A percentile compares a stretch with the other conserved stretches of the same genome.
Evolutionary conservation across 148 eudicot genomes (phyloP).

Genomic region (Persicaria tinctoria): DNA sequence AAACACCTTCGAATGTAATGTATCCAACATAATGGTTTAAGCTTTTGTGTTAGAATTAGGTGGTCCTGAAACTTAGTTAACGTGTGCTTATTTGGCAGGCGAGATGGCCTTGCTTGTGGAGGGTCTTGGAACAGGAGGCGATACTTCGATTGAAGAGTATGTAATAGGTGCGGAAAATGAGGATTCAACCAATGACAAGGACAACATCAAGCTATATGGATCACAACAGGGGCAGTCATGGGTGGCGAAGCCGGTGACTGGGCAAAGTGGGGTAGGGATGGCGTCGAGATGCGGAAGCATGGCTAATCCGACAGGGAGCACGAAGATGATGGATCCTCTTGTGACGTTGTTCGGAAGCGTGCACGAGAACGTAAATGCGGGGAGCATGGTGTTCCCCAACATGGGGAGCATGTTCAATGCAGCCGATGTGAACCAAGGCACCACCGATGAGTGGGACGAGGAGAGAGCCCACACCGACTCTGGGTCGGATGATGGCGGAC

Average conservation of each 20-base stretch:
- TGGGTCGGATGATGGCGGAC: constrained; percentile 23
- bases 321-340: constrained; percentile 40
- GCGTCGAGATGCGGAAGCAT: constrained; percentile 40
- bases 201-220: constrained; percentile 64
- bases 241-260: constrained; percentile 72
- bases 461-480: constrained; percentile 31
- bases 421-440: constrained; percentile 24
- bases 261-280: constrained; percentile 58
- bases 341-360: constrained; percentile 84
- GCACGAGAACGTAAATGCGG: constrained; percentile 65
- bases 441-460: constrained; percentile 48
- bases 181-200: constrained; percentile 47
- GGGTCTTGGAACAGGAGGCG: constrained; percentile 65
- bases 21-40: too few relatives aligned
- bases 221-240: constrained; percentile 75
- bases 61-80: too few relatives aligned
- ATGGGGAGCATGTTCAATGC: constrained; percentile 79
- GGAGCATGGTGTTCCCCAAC: constrained; percentile 67
- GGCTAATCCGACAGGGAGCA: too few relatives aligned
- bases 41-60: too few relatives aligned
- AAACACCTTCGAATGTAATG: too few relatives aligned
- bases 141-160: constrained; percentile 75
- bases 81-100: too few relatives aligned
- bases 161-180: constrained; percentile 49
- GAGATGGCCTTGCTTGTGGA: constrained; percentile 30